Evolutionary conservation across 169 alveolate species (phyloP).

Genomic region (Plasmodium blacklocki): DNA sequence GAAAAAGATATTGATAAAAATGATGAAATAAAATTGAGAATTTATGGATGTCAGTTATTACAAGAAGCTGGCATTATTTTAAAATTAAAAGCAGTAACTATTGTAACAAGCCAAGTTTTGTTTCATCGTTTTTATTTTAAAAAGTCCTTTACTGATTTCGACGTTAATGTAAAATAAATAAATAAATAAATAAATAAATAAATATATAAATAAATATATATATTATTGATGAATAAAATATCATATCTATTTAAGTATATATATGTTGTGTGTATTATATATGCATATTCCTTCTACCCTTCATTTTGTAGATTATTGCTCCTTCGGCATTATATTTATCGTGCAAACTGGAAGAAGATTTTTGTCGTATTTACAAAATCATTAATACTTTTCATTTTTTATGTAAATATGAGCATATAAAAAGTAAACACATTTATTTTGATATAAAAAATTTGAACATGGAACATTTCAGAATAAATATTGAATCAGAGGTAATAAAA

Average conservation of each 20-base stretch:
- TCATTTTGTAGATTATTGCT: slow-evolving; percentile 84
- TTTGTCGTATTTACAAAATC: slow-evolving; percentile 88
- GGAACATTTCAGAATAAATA: slow-evolving; percentile 55
- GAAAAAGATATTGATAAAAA: slow-evolving; percentile 54
- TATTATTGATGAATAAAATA: background rate
- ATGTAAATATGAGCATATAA: slow-evolving; percentile 71
- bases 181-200: background rate
- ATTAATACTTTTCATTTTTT: slow-evolving; percentile 87
- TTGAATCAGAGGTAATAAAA: slow-evolving; percentile 46
- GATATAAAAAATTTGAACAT: slow-evolving; percentile 53
- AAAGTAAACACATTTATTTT: slow-evolving; percentile 59
- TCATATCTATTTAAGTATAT: background rate
- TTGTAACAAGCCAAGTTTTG: slow-evolving; percentile 90
- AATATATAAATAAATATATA: slow-evolving; percentile 7
- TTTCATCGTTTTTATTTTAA: slow-evolving; percentile 91
- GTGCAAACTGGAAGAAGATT: slow-evolving; percentile 91
- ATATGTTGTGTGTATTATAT: background rate
- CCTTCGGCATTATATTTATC: slow-evolving; percentile 90
- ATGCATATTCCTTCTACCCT: background rate
- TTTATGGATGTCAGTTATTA: slow-evolving; percentile 77
- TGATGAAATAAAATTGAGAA: slow-evolving; percentile 68
- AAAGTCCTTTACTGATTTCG: slow-evolving; percentile 88
- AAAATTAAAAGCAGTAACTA: slow-evolving; percentile 89
- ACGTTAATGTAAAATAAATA: slow-evolving; percentile 81
- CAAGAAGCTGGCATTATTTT: slow-evolving; percentile 91